These are phyloP conservation scores for Cladophialophora carrionii DNA, from an alignment of 2,329 filamentous ascomycete species.

Conservation along the genomic window DNA sequence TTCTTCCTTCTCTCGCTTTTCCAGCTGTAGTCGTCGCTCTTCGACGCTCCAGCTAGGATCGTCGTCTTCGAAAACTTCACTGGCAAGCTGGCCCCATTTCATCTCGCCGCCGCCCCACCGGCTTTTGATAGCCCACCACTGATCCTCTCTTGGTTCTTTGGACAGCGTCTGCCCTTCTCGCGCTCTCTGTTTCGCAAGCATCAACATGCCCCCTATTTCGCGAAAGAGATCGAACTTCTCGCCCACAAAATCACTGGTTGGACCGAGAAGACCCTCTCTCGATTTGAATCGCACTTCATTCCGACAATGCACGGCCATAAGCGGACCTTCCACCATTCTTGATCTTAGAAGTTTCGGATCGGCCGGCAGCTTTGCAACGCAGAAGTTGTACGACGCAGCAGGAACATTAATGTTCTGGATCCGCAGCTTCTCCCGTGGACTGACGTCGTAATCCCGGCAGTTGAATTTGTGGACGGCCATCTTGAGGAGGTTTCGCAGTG, in stretches of 20 bases:
- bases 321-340: slow-evolving; percentile 62
- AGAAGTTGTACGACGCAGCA: slow-evolving; percentile 60
- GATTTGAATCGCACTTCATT: slow-evolving; percentile 59
- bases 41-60: slow-evolving; percentile 44
- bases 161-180: slow-evolving; percentile 57
- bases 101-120: slow-evolving; percentile 59
- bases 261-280: slow-evolving; percentile 21
- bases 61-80: slow-evolving; percentile 36
- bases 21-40: slow-evolving; percentile 36
- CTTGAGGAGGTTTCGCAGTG: slow-evolving; percentile 61
- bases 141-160: slow-evolving; percentile 55
- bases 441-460: slow-evolving; percentile 54
- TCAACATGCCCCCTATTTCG: slow-evolving; percentile 61
- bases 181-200: slow-evolving; percentile 63
- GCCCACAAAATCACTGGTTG: slow-evolving; percentile 38
- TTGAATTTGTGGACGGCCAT: slow-evolving; percentile 62
- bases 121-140: slow-evolving; percentile 63
- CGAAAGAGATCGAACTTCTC: slow-evolving; percentile 59
- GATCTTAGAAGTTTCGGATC: slow-evolving; percentile 57
- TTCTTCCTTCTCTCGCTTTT: slow-evolving; percentile 30
- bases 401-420: slow-evolving; percentile 52
- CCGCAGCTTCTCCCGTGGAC: slow-evolving; percentile 51
- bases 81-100: slow-evolving; percentile 41
- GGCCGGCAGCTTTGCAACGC: slow-evolving; percentile 57
- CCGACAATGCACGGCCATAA: slow-evolving; percentile 60